Evolutionary conservation across 192 early-diverging fungal genomes (phyloP).

Genomic region (Ambispora gerdemannii): DNA sequence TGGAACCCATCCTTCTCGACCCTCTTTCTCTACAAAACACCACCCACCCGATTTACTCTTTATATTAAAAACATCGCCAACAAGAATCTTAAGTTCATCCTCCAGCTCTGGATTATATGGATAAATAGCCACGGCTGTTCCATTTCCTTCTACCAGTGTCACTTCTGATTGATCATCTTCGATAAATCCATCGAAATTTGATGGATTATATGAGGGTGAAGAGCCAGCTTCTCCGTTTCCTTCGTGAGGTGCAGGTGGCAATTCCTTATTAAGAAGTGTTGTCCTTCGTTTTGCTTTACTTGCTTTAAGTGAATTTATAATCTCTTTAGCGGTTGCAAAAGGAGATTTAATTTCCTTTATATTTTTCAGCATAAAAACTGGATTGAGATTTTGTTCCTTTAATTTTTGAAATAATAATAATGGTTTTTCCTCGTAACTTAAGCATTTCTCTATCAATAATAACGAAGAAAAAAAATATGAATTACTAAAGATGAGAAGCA

Average conservation of each 20-base stretch:
- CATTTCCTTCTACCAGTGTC: slow-evolving; percentile 37
- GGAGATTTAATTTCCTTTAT: slow-evolving; percentile 47
- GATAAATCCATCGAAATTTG: slow-evolving; percentile 37
- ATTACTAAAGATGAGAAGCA: not conserved
- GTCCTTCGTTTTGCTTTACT: slow-evolving; percentile 27
- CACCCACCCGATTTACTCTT: slow-evolving; percentile 54
- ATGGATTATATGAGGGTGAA: slow-evolving; percentile 4
- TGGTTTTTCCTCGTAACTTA: slow-evolving; percentile 79
- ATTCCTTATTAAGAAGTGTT: slow-evolving; percentile 29
- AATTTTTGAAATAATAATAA: slow-evolving; percentile 68
- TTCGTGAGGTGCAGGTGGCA: slow-evolving; percentile 18
- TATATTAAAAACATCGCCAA: slow-evolving; percentile 63
- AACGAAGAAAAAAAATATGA: not conserved
- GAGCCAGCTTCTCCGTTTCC: not conserved
- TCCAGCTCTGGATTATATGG: slow-evolving; percentile 56
- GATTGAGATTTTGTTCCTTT: slow-evolving; percentile 64
- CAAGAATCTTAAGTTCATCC: slow-evolving; percentile 59
- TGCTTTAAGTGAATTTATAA: slow-evolving; percentile 18
- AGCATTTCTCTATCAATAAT: slow-evolving; percentile 51
- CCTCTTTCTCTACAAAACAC: slow-evolving; percentile 57
- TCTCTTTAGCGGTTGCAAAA: slow-evolving; percentile 29
- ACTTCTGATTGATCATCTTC: slow-evolving; percentile 8
- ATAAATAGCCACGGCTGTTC: slow-evolving; percentile 57
- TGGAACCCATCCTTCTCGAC: slow-evolving; percentile 57
- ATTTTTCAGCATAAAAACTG: slow-evolving; percentile 73